These are phyloP conservation scores for Prunus mira DNA, from an alignment of 306 rosid genomes.

Conservation along the genomic window DNA sequence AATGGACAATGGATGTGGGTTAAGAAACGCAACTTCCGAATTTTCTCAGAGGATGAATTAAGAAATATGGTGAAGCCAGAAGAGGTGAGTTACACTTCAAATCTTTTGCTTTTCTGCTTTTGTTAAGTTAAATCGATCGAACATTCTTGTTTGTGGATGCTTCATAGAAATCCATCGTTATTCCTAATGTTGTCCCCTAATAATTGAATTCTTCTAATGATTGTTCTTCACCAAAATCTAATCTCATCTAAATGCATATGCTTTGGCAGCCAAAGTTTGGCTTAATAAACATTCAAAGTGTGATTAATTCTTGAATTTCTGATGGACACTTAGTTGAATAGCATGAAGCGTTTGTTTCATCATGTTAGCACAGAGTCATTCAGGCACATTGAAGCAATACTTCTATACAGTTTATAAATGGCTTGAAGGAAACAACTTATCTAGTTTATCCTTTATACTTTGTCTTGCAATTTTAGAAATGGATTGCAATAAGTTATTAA, in stretches of 20 bases:
- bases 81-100: slow-evolving; percentile 60
- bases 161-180: neutral
- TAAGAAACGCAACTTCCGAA: slow-evolving; percentile 80
- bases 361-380: too few relatives aligned
- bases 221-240: neutral
- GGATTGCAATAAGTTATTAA: neutral
- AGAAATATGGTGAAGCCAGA: slow-evolving; percentile 90
- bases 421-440: neutral
- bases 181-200: neutral
- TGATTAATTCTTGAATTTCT: too few relatives aligned
- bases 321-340: too few relatives aligned
- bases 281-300: too few relatives aligned
- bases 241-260: neutral
- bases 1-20: slow-evolving; percentile 74
- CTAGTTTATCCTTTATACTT: neutral
- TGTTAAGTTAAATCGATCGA: neutral
- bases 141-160: neutral
- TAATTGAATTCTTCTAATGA: neutral
- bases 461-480: neutral
- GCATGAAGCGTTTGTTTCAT: too few relatives aligned
- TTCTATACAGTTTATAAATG: too few relatives aligned
- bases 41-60: slow-evolving; percentile 75
- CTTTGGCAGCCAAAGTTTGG: too few relatives aligned
- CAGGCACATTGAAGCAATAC: too few relatives aligned
- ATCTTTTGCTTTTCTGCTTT: neutral